These are phyloP conservation scores for Aureobasidium musti DNA, from an alignment of 2,329 filamentous ascomycete species.

Conservation along the genomic window DNA sequence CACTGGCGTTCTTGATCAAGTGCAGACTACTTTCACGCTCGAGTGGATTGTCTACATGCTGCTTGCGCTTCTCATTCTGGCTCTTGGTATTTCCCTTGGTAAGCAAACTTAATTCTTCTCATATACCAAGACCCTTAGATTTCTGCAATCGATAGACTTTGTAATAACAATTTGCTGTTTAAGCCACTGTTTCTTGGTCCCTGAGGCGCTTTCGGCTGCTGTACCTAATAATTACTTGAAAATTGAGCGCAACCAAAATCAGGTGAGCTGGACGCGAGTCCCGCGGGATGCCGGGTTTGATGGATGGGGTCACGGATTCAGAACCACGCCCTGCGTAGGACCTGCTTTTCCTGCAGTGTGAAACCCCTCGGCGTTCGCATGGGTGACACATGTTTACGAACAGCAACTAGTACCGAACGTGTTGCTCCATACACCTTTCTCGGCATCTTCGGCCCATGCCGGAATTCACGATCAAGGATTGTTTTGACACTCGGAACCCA, in stretches of 20 bases:
- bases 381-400: not conserved
- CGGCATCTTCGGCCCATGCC: constrained; percentile 1
- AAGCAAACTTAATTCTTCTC: constrained; percentile 17
- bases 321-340: not conserved
- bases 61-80: constrained; percentile 13
- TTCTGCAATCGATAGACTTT: constrained; percentile 9
- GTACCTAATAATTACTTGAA: not conserved
- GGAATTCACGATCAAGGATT: not conserved
- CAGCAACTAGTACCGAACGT: constrained; percentile 2
- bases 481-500: not conserved
- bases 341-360: constrained; percentile 7
- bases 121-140: not conserved
- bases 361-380: not conserved
- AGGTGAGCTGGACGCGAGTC: not conserved
- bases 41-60: constrained; percentile 23
- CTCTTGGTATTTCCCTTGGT: constrained; percentile 11
- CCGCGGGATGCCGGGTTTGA: not conserved
- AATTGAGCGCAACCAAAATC: not conserved
- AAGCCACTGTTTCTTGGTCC: not conserved
- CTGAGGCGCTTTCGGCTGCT: not conserved
- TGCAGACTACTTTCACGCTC: not conserved
- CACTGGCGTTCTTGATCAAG: constrained; percentile 19
- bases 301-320: not conserved
- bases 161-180: not conserved
- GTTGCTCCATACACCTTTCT: not conserved